Base-by-base conservation (phyloP, 2,329 filamentous ascomycete species). In the Hymenoscyphus linearis region DNA sequence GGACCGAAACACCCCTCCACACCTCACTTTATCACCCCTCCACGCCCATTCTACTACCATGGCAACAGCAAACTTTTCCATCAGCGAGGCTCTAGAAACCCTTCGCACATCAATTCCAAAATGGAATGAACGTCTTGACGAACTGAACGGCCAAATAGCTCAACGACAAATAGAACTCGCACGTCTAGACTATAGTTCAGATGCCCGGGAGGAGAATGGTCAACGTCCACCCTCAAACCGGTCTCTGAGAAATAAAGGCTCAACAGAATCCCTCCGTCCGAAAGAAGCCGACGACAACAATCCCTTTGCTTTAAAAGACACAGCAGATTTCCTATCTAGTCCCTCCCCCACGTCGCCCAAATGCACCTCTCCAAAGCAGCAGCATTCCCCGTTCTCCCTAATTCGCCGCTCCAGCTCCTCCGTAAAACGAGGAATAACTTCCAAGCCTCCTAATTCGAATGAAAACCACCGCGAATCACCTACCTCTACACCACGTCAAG, bases 121-220 rank as follows among this genome's bases (percentile, higher is more conserved):
- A 70, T 88, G 85, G 85, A 75, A 82, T 40, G 76, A 76, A 62
- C 79, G 82, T 25, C 78, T 88, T 52, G 82, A 86, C 64, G 81
- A 85, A 57, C 78, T 88, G 61, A 85, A 79, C 69, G 77, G 78
- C 62, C 81, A 87, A 71, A 85, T 88, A 62, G 80, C 84, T 62
- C 77, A 81, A 69, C 83, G 85, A 62, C 85, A 88, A 75, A 74
- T 77, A 57, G 84, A 87, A 69, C 77, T 87, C 60, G 85, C 84
- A 37, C 77, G 77, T 61, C 71, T 82, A 60, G n/a, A n/a, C n/a
- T n/a, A n/a, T n/a, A n/a, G n/a, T n/a, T n/a, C n/a, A n/a, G 40
- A 47, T 18, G 40, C 40, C 40, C 40, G 14, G n/a, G 75, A 73
- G 55, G 71, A 71, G 27, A 67, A 70, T 9, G 26, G 27, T 36